Conservation (phyloP, 371 early-diverging fungal species). For the Mortierella sp. region DNA sequence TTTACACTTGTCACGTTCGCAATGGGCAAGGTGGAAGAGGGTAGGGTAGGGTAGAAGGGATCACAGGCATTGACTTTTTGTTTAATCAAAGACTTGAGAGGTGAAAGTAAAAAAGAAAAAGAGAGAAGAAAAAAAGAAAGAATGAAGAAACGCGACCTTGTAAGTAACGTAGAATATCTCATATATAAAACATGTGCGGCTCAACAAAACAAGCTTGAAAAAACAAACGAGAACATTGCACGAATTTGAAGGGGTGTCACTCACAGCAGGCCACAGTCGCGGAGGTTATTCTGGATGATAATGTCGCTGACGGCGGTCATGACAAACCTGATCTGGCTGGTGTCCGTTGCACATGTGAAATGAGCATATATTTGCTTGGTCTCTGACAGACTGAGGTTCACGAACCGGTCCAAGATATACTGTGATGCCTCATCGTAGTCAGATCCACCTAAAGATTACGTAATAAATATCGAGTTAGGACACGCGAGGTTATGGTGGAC, state of each 20-base stretch:
- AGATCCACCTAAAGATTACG: slow-evolving; percentile 69
- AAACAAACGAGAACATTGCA: not conserved
- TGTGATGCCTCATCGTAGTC: slow-evolving; percentile 86
- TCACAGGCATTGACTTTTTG: too few relatives aligned
- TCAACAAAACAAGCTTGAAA: not conserved
- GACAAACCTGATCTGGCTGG: slow-evolving; percentile 96
- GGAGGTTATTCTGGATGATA: slow-evolving; percentile 90
- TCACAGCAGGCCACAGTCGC: slow-evolving; percentile 91
- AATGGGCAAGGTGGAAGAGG: too few relatives aligned
- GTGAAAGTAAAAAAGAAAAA: not conserved
- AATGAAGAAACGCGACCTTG: not conserved
- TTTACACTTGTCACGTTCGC: not conserved
- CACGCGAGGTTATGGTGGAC: too few relatives aligned
- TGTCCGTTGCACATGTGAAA: slow-evolving; percentile 98
- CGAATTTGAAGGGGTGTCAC: not conserved
- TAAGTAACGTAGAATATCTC: not conserved
- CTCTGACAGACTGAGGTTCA: slow-evolving; percentile 84
- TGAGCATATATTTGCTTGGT: slow-evolving; percentile 93
- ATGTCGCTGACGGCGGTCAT: slow-evolving; percentile 97
- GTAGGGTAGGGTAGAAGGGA: too few relatives aligned
- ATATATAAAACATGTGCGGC: not conserved
- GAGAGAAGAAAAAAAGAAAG: not conserved
- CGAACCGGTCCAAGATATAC: slow-evolving; percentile 89
- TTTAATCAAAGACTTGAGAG: not conserved
- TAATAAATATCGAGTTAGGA: too few relatives aligned